Conservation (phyloP, 73 alveolate species). For the Paramecium pentaurelia region DNA sequence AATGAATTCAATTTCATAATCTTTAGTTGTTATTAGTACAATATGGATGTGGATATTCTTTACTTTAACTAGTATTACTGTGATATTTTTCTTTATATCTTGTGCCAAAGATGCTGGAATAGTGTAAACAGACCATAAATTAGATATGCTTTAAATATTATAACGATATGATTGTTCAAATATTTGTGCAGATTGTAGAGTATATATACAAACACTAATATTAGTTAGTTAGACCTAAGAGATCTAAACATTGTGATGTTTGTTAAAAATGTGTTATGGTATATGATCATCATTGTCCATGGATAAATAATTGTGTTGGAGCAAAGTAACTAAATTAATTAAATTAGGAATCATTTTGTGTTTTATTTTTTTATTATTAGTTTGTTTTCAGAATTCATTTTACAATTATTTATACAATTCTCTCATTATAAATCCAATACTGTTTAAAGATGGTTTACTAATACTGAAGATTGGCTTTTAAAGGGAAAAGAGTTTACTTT, state of each 20-base stretch:
- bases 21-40: neutral
- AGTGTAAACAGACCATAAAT: neutral
- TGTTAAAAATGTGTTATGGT: slow-evolving; percentile 73
- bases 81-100: slow-evolving; percentile 47
- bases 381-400: slow-evolving; percentile 2
- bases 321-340: neutral
- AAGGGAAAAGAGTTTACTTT: slow-evolving; percentile 30
- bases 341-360: slow-evolving; percentile 44
- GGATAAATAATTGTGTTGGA: slow-evolving; percentile 73
- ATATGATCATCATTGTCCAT: slow-evolving; percentile 76
- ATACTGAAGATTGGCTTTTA: neutral
- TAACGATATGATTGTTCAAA: slow-evolving; percentile 56
- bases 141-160: slow-evolving; percentile 35
- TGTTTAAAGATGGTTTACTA: neutral
- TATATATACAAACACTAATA: neutral
- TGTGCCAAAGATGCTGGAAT: slow-evolving; percentile 54
- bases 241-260: slow-evolving; percentile 76
- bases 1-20: neutral
- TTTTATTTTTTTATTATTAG: slow-evolving; percentile 55
- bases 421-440: neutral
- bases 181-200: slow-evolving; percentile 75
- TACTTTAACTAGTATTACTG: slow-evolving; percentile 11
- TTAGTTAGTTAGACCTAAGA: slow-evolving; percentile 64
- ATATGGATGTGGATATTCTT: slow-evolving; percentile 7
- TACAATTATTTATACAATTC: slow-evolving; percentile 14